Percentiles rank a stretch among this genome's conserved stretches.
phyloP scores from a whole-genome alignment of 1,284 basidiomycete species.

The Thelephora terrestris region DNA sequence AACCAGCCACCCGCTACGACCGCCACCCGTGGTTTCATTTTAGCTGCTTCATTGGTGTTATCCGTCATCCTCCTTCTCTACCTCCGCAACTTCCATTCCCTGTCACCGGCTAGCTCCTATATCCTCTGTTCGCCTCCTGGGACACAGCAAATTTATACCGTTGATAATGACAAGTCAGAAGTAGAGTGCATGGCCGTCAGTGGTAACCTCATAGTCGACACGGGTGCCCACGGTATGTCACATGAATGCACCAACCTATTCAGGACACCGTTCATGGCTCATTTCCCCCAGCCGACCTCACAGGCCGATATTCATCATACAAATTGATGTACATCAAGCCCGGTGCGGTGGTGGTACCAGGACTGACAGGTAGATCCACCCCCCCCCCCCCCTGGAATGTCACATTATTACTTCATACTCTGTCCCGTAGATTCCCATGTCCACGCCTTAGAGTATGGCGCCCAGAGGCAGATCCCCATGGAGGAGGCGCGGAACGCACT shows the following conservation, averaged over 20 bases:
- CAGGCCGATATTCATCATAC: conserved; percentile 21
- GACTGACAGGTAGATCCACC: conserved; percentile 43
- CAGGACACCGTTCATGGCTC: conserved; percentile 5
- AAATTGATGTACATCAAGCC: conserved; percentile 39
- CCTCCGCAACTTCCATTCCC: neutral
- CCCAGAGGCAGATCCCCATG: conserved; percentile 52
- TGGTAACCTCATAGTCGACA: conserved; percentile 36
- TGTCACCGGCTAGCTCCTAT: neutral
- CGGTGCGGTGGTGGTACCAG: conserved; percentile 54
- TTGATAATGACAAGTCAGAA: conserved; percentile 37
- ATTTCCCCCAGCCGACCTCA: conserved; percentile 31
- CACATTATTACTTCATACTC: conserved; percentile 3
- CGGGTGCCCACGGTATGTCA: conserved; percentile 46
- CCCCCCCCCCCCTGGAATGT: conserved; percentile 1
- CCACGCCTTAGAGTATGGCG: conserved; percentile 71
- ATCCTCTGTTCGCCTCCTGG: conserved; percentile 1
- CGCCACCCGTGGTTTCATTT: neutral
- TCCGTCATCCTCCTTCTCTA: conserved; percentile 1
- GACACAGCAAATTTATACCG: conserved; percentile 40
- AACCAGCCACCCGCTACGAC: neutral
- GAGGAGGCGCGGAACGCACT: conserved; percentile 50
- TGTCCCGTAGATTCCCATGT: conserved; percentile 62
- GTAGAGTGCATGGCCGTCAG: conserved; percentile 53
- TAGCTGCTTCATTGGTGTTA: neutral
- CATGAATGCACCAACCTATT: conserved; percentile 9